Conservation (phyloP, 108 stramenopile genomes). For the Skeletonema costatum region DNA sequence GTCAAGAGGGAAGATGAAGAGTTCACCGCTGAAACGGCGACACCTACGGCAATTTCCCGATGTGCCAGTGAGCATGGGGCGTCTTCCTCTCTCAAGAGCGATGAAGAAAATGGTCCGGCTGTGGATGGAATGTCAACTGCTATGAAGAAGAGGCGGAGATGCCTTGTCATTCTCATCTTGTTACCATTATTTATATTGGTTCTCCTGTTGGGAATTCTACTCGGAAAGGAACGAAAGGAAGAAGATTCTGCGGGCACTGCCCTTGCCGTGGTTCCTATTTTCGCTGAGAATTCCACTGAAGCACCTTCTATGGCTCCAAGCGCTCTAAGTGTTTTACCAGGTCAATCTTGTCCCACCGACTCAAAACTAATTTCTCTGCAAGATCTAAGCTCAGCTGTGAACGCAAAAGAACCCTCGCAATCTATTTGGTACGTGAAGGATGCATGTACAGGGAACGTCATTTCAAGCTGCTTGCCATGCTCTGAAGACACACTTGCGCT, state of each 20-base stretch:
- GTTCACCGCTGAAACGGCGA: background rate
- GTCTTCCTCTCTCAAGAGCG: background rate
- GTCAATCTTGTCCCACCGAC: background rate
- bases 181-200: background rate
- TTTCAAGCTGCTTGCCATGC: conserved; percentile 32
- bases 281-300: background rate
- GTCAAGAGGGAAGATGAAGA: background rate
- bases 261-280: background rate
- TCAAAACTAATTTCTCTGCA: background rate
- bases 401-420: background rate
- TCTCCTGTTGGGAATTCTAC: background rate
- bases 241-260: background rate
- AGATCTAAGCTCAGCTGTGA: background rate
- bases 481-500: background rate
- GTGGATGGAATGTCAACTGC: background rate
- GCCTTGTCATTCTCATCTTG: background rate
- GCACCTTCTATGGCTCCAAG: conserved; percentile 2
- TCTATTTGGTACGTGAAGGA: conserved; percentile 28
- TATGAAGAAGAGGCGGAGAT: conserved; percentile 3
- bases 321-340: background rate
- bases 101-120: background rate
- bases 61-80: background rate
- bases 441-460: conserved; percentile 27
- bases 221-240: background rate
- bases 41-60: background rate